phyloP scores from a whole-genome alignment of 495 filamentous ascomycete genomes.

The Penicillium goetzii region DNA sequence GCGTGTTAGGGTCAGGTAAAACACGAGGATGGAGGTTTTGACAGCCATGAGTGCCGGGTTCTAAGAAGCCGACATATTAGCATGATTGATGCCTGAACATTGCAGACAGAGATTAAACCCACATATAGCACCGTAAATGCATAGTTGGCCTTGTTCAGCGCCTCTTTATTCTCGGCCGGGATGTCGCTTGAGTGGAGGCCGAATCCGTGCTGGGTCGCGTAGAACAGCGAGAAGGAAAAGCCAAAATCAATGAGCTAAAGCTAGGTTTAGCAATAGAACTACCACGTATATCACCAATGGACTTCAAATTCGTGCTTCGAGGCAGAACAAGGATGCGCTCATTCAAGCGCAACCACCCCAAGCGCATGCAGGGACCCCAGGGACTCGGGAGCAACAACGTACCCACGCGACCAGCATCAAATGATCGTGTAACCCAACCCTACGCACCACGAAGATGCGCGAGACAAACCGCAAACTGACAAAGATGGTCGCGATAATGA shows the following conservation, averaged over 20 bases:
- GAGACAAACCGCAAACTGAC: conserved; percentile 74
- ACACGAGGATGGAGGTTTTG: conserved; percentile 90
- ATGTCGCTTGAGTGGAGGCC: conserved; percentile 76
- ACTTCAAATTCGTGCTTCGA: not conserved
- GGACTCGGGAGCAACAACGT: conserved; percentile 30
- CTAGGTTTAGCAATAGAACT: not conserved
- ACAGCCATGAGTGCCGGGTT: conserved; percentile 77
- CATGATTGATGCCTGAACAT: not conserved
- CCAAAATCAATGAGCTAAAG: conserved; percentile 69
- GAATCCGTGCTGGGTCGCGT: conserved; percentile 69
- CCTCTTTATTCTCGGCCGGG: conserved; percentile 41
- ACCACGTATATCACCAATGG: not conserved
- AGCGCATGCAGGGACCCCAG: conserved; percentile 27
- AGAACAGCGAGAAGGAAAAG: conserved; percentile 76
- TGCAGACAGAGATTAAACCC: conserved; percentile 33
- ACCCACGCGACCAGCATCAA: conserved; percentile 85
- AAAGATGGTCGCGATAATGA: conserved; percentile 68
- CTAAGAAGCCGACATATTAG: conserved; percentile 45
- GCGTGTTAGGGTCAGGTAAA: conserved; percentile 79
- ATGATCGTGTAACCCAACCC: conserved; percentile 76
- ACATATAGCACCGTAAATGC: conserved; percentile 84
- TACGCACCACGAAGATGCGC: conserved; percentile 71
- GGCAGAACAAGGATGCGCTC: not conserved
- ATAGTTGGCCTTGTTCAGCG: conserved; percentile 73
- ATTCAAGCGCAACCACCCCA: conserved; percentile 5